These are phyloP conservation scores for Cyphellophora attinorum DNA, from an alignment of 2,329 filamentous ascomycete genomes.

Conservation along the genomic window DNA sequence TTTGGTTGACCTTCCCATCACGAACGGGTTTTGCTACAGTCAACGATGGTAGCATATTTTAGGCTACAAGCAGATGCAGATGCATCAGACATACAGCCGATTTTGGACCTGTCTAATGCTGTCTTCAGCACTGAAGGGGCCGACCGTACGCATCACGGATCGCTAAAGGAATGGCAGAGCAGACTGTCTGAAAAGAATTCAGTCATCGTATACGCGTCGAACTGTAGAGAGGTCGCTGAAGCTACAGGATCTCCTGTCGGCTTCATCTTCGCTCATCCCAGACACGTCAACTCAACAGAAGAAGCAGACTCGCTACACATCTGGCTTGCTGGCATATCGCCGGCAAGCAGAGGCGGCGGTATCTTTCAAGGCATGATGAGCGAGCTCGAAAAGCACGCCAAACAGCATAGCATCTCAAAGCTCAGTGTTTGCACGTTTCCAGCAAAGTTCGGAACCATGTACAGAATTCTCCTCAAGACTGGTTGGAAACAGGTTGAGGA, in stretches of 20 bases:
- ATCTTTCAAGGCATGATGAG: not conserved
- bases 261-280: constrained; percentile 1
- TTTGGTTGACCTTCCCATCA: no score
- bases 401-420: not conserved
- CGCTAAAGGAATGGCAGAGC: not conserved
- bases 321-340: not conserved
- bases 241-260: not conserved
- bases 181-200: not conserved
- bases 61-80: no score
- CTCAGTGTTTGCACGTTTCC: not conserved
- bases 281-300: not conserved
- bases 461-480: not conserved
- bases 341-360: not conserved
- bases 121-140: not conserved
- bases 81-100: no score
- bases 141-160: not conserved
- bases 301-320: not conserved
- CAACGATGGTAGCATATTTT: no score
- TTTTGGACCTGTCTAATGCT: not conserved
- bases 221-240: not conserved
- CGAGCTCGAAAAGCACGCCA: not conserved
- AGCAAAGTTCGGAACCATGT: not conserved
- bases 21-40: no score
- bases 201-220: not conserved
- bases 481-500: not conserved